A percentile compares a stretch with the other conserved stretches of the same genome.
These are phyloP conservation scores for Lepidium campestre DNA, from an alignment of 441 rosid genomes.

Conservation along the genomic window DNA sequence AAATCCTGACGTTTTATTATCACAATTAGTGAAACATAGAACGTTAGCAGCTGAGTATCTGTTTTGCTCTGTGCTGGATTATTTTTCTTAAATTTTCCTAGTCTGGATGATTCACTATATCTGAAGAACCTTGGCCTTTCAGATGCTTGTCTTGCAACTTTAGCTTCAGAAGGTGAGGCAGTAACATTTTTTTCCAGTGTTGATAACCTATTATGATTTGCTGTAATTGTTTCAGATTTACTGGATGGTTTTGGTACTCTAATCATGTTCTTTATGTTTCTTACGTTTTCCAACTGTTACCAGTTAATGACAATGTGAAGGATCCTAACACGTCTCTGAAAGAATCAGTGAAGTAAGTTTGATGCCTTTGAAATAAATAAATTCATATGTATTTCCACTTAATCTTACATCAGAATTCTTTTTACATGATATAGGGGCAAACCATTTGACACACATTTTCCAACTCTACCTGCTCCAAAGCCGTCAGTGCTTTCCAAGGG, in stretches of 20 bases:
- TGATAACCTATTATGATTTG: not conserved
- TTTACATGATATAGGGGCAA: conserved; percentile 25
- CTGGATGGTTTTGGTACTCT: not conserved
- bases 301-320: conserved; percentile 33
- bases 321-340: conserved; percentile 22
- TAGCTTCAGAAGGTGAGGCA: conserved; percentile 59
- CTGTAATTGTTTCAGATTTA: not conserved
- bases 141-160: conserved; percentile 72
- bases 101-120: conserved; percentile 64
- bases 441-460: conserved; percentile 12
- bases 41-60: not conserved
- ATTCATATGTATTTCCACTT: not conserved
- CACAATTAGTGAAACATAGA: not conserved
- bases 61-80: not conserved
- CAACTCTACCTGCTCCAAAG: conserved; percentile 15
- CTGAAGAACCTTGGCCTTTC: conserved; percentile 76
- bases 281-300: conserved; percentile 3
- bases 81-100: conserved; percentile 33
- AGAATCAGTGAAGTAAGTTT: conserved; percentile 42
- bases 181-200: not conserved
- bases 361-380: not conserved
- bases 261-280: not conserved
- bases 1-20: not conserved
- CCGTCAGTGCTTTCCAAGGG: conserved; percentile 35
- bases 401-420: not conserved